phyloP scores from a whole-genome alignment of 257 asterid genomes.

The Sherardia arvensis region DNA sequence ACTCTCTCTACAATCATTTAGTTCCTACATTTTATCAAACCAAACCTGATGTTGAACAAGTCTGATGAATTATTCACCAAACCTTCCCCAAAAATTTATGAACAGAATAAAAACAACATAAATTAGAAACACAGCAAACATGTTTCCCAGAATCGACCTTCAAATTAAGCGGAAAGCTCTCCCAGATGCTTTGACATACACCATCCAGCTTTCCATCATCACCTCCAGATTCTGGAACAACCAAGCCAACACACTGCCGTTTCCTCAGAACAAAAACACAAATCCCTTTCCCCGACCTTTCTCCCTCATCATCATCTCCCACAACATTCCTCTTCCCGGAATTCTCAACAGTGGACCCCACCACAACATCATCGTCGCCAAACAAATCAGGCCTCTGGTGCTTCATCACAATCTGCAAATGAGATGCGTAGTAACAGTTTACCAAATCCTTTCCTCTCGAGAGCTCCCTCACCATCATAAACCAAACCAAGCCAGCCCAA shows the following conservation, averaged over 20 bases:
- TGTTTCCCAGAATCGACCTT: background rate
- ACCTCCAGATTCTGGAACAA: background rate
- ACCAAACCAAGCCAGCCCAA: slow-evolving; percentile 17
- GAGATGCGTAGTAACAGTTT: slow-evolving; percentile 17
- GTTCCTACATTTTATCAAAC: too few species aligned
- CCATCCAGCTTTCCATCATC: background rate
- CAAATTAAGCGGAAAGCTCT: background rate
- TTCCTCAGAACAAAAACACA: too few species aligned
- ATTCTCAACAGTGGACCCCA: background rate
- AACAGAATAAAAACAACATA: too few species aligned
- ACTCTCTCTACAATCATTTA: background rate
- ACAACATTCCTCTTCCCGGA: background rate
- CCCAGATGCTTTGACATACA: background rate
- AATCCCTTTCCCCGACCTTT: background rate
- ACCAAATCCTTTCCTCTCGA: slow-evolving; percentile 1
- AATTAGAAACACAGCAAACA: background rate
- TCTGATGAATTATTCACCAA: too few species aligned
- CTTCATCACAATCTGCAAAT: slow-evolving; percentile 14
- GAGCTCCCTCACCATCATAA: slow-evolving; percentile 16
- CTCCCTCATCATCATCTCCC: too few species aligned
- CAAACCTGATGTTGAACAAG: background rate
- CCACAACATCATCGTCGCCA: background rate
- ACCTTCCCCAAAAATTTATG: too few species aligned
- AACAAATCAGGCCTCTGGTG: slow-evolving; percentile 6
- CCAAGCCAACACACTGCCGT: background rate